A percentile compares a stretch with the other conserved stretches of the same genome.
Evolutionary conservation across 352 stramenopile genomes (phyloP).

Genomic region (Globisporangium okanoganense): DNA sequence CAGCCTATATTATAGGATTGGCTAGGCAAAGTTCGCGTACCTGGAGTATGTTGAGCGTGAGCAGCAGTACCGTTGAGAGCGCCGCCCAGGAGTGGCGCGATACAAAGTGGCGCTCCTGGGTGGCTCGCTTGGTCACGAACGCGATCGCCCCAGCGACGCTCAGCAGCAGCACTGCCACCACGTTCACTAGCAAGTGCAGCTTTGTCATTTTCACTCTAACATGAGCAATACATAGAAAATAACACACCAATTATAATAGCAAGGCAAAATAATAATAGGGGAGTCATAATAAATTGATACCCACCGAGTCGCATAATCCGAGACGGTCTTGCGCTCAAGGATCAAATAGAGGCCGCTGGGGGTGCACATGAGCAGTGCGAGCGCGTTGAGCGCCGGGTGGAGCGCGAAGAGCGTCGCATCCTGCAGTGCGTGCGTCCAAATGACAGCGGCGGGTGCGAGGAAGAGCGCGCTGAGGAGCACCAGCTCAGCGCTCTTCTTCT

Average conservation of each 20-base stretch:
- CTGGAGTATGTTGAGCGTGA: constrained; percentile 64
- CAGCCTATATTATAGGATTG: not conserved
- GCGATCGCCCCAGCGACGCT: constrained; percentile 26
- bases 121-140: constrained; percentile 33
- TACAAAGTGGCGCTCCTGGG: constrained; percentile 32
- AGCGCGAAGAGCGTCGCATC: constrained; percentile 50
- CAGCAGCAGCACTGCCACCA: constrained; percentile 37
- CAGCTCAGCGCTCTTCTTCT: not conserved
- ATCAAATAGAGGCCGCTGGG: constrained; percentile 58
- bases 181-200: constrained; percentile 49
- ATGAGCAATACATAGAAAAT: not conserved
- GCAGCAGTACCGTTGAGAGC: constrained; percentile 46
- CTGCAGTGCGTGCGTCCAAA: constrained; percentile 41
- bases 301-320: constrained; percentile 35
- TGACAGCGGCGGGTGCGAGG: constrained; percentile 35
- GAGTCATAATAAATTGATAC: not conserved
- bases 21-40: constrained; percentile 5
- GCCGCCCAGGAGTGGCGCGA: constrained; percentile 53
- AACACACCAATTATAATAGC: not conserved
- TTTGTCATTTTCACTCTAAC: constrained; percentile 50
- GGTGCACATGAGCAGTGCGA: constrained; percentile 50
- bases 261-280: no score
- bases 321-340: constrained; percentile 44
- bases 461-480: constrained; percentile 40
- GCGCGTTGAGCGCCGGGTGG: constrained; percentile 46